Conservation (phyloP, 2,329 filamentous ascomycete species). For the Macrophomina pseudophaseolina region DNA sequence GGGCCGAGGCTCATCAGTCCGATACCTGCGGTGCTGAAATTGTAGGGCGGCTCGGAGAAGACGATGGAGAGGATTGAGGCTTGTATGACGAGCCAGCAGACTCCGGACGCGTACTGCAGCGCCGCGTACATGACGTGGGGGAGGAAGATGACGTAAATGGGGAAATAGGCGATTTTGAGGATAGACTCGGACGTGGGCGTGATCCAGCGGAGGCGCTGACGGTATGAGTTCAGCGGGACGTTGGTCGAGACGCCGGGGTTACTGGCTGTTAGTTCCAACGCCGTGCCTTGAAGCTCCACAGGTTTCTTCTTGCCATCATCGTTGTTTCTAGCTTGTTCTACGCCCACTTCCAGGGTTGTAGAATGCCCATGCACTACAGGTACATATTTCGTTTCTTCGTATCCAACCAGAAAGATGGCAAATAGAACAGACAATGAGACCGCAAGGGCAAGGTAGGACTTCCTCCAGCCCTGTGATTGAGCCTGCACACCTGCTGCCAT, state of each 20-base stretch:
- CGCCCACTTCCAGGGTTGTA: background rate
- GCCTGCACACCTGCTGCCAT: conserved; percentile 2
- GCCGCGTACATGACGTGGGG: background rate
- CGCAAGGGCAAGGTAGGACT: conserved; percentile 56
- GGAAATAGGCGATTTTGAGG: background rate
- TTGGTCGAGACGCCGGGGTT: background rate
- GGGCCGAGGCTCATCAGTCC: conserved; percentile 50
- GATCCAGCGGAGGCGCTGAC: background rate
- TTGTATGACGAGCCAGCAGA: background rate
- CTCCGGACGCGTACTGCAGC: background rate
- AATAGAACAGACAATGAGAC: conserved; percentile 45
- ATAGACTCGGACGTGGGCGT: background rate
- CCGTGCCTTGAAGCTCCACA: background rate
- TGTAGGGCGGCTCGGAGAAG: conserved; percentile 42
- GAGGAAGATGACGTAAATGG: background rate
- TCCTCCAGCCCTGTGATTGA: conserved; percentile 52
- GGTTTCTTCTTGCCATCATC: background rate
- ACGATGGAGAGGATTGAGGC: conserved; percentile 1
- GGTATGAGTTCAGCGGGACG: background rate
- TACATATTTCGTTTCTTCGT: conserved; percentile 45
- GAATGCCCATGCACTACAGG: background rate
- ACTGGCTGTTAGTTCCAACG: background rate
- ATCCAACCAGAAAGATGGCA: conserved; percentile 42
- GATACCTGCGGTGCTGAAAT: conserved; percentile 52
- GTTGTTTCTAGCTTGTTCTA: background rate